A percentile compares a stretch with the other conserved stretches of the same genome.
Evolutionary conservation across 208 protist species (phyloP).

Genomic region (Trypanosoma rangeli): DNA sequence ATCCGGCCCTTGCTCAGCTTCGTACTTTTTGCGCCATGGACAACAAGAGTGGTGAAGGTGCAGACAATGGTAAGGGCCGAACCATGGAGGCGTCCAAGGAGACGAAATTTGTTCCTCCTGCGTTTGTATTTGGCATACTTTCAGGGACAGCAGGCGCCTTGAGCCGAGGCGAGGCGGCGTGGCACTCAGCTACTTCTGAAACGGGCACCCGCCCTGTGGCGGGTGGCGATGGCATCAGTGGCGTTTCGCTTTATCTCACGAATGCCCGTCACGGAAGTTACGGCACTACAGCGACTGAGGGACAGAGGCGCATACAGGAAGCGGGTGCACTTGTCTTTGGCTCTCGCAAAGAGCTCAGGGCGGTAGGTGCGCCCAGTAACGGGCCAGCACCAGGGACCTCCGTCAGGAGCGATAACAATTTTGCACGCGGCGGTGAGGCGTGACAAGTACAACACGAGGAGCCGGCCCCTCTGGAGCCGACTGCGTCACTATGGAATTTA

Average conservation of each 20-base stretch:
- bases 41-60: neutral
- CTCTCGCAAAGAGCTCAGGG: neutral
- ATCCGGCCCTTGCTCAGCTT: neutral
- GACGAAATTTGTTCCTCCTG: neutral
- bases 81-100: neutral
- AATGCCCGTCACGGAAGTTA: neutral
- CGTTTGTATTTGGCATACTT: neutral
- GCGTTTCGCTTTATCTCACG: conserved; percentile 1
- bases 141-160: neutral
- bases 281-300: neutral
- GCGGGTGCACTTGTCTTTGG: neutral
- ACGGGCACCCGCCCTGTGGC: conserved; percentile 6
- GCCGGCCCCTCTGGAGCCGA: neutral
- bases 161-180: neutral
- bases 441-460: neutral
- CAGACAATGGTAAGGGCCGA: neutral
- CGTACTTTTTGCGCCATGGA: neutral
- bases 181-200: neutral
- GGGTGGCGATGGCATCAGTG: neutral
- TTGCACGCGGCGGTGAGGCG: neutral
- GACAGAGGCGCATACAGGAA: neutral
- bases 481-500: too few relatives aligned
- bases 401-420: neutral
- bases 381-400: neutral
- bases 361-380: neutral